Conservation (phyloP, 2,329 filamentous ascomycete genomes). For the Graphilbum sp. region DNA sequence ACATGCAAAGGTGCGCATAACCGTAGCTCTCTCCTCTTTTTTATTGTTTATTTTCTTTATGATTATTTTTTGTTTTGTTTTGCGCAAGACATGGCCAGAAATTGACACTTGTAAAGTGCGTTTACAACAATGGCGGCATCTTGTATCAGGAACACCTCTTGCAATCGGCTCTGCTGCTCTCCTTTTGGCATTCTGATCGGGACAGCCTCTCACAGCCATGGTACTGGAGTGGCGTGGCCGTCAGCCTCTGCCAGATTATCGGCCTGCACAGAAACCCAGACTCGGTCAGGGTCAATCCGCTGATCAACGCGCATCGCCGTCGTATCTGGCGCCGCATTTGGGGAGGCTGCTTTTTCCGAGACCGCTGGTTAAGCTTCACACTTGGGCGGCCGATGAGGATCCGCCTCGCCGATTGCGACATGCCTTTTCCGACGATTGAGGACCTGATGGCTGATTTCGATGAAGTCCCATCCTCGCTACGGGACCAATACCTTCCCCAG, state of each 20-base stretch:
- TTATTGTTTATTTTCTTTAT: too few relatives aligned
- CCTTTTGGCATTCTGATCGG: slow-evolving; percentile 23
- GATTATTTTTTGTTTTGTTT: too few relatives aligned
- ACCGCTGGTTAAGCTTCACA: slow-evolving; percentile 2
- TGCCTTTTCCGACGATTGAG: not conserved
- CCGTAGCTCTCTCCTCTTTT: too few relatives aligned
- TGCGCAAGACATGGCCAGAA: too few relatives aligned
- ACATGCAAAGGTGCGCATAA: too few relatives aligned
- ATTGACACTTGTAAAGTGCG: too few relatives aligned
- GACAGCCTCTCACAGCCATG: slow-evolving; percentile 25
- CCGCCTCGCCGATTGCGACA: slow-evolving; percentile 5
- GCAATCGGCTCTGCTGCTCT: slow-evolving; percentile 23
- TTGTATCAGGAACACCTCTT: slow-evolving; percentile 22
- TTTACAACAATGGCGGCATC: slow-evolving; percentile 19
- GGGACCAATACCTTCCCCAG: too few relatives aligned
- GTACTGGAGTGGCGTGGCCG: slow-evolving; percentile 29
- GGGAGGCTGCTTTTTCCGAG: slow-evolving; percentile 4
- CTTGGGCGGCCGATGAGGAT: slow-evolving; percentile 5
- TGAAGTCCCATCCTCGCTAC: too few relatives aligned
- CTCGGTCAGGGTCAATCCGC: too few relatives aligned
- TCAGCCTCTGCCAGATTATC: slow-evolving; percentile 23
- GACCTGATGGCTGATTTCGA: too few relatives aligned
- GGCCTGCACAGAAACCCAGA: slow-evolving; percentile 20
- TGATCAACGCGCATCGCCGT: too few relatives aligned
- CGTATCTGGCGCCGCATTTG: slow-evolving; percentile 1